Base-by-base conservation (phyloP, 305 asterid species). In the Ilex paraguariensis region DNA sequence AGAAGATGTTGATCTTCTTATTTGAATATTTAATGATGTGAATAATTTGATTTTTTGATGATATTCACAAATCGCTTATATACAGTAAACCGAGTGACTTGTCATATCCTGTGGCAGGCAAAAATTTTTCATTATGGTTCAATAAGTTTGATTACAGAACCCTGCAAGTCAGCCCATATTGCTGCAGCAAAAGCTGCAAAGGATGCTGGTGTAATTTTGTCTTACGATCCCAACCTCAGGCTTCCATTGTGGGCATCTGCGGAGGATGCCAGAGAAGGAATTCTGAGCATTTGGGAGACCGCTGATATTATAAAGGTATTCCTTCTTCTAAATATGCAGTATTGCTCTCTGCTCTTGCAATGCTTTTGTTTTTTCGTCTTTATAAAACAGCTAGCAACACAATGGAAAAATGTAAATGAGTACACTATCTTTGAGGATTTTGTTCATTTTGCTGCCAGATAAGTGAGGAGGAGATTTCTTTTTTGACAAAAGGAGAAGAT, bases 231-330 rank as follows among this genome's bases (percentile, higher is more conserved):
- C 54, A 94, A 94, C 77, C 76, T 94, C 75, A 81, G 99, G 84
- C 96, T 94, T 66, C 99, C 99, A 2, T 70, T 93, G 70, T 93
- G 99, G 99, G 85, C 95, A 16, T 93, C 97, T 59, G 93, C 93
- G 46, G 90, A 90, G 32, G 86, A 85, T 81, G 97, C 99, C 31
- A 76, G 99, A 76, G 88, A 93, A 83, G 99, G 99, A 72, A 94
- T 94, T 69, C 81, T 90, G 68, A 87, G 97, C 82, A 87, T 88
- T 70, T 94, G 99, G 97, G 86, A 90, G 9, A 80, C 82, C 60
- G 97, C 96, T 63, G 99, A 94, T 65, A 77, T 93, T 40, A 93
- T 90, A 62, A 93, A 93, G 96, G 99, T 94, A 71, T 64, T 77
- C 52, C 44, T 58, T 63, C 66, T 53, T 30, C 61, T 14, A 52